Conservation (phyloP, 257 asterid species). For the Solanum sejunctum region DNA sequence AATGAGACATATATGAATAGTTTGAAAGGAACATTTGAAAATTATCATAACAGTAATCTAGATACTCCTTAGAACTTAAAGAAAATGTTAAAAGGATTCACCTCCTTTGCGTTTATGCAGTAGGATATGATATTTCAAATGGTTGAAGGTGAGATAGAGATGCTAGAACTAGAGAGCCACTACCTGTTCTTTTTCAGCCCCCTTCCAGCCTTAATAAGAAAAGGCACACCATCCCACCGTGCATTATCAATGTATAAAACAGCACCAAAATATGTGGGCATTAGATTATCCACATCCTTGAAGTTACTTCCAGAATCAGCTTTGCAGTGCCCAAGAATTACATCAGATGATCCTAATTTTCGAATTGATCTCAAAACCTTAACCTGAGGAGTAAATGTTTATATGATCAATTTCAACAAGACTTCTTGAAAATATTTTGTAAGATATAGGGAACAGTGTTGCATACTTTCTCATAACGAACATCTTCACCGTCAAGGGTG, state of each 20-base stretch:
- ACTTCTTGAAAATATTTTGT: background rate
- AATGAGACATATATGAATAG: background rate
- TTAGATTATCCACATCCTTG: background rate
- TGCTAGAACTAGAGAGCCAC: background rate
- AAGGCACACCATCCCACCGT: slow-evolving; percentile 46
- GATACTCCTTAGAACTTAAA: background rate
- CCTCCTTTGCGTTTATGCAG: background rate
- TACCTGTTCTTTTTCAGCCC: slow-evolving; percentile 30
- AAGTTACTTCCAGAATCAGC: slow-evolving; percentile 6
- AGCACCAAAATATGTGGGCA: slow-evolving; percentile 36
- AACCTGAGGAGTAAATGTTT: slow-evolving; percentile 15
- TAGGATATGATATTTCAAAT: background rate
- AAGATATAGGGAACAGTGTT: background rate
- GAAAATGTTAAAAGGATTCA: background rate
- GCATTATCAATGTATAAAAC: slow-evolving; percentile 37
- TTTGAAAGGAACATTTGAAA: background rate
- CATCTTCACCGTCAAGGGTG: slow-evolving; percentile 37
- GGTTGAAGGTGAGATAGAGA: background rate
- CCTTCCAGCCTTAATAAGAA: slow-evolving; percentile 38
- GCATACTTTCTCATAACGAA: slow-evolving; percentile 35
- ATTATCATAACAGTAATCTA: background rate
- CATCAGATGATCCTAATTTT: slow-evolving; percentile 29
- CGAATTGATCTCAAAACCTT: slow-evolving; percentile 37
- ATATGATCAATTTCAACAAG: background rate
- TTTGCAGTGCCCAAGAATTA: slow-evolving; percentile 21